Percentiles rank a stretch among this genome's conserved stretches.
phyloP scores from a whole-genome alignment of 2,329 filamentous ascomycete genomes.

The Colletotrichum coccodes region DNA sequence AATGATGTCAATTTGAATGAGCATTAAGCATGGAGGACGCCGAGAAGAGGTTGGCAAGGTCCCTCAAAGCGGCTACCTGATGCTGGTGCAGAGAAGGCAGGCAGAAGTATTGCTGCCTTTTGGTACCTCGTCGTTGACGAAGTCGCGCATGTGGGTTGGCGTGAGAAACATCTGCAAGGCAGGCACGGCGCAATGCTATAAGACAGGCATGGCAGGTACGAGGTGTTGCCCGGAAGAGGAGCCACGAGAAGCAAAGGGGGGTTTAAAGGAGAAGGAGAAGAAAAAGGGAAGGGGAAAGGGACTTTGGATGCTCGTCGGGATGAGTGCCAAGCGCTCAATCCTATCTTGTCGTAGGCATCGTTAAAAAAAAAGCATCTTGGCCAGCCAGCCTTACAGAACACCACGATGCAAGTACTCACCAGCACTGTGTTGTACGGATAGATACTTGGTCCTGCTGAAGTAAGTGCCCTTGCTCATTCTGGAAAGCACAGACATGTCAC shows the following conservation, averaged over 20 bases:
- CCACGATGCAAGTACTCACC: neutral
- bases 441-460: neutral
- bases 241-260: too few species aligned
- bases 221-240: neutral
- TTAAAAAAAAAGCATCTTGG: neutral
- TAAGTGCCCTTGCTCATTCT: neutral
- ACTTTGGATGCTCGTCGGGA: neutral
- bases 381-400: neutral
- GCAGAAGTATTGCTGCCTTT: slow-evolving; percentile 18
- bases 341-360: neutral
- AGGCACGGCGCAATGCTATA: neutral
- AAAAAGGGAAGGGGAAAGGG: neutral
- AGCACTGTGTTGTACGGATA: neutral
- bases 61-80: neutral
- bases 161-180: neutral
- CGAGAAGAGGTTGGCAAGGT: neutral
- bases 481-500: neutral
- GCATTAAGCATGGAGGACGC: neutral
- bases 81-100: neutral
- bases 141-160: neutral
- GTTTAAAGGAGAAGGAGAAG: neutral
- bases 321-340: neutral
- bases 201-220: neutral
- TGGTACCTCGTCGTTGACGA: neutral
- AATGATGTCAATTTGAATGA: neutral